phyloP scores from a whole-genome alignment of 2,329 filamentous ascomycete species.

The Lecanicillium sp. region DNA sequence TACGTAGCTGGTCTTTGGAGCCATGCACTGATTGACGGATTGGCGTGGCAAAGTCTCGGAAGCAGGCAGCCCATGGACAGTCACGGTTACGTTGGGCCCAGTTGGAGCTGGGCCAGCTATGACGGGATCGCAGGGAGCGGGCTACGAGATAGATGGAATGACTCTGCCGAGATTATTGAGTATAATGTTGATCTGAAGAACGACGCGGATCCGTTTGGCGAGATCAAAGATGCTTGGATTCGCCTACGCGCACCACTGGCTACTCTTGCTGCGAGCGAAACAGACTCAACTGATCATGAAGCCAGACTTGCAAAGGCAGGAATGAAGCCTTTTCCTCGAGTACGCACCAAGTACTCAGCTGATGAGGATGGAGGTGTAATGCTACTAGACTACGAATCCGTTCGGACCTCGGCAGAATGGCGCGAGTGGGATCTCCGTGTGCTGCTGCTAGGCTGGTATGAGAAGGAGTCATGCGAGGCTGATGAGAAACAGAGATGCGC shows the following conservation, averaged over 20 bases:
- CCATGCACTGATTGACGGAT: constrained; percentile 8
- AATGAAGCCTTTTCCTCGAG: no score
- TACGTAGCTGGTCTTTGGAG: constrained; percentile 14
- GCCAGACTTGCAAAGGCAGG: no score
- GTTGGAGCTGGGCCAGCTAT: constrained; percentile 15
- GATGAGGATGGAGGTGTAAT: no score
- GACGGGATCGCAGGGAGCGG: constrained; percentile 6
- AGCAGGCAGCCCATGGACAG: neutral
- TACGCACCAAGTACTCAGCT: no score
- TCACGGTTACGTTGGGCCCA: constrained; percentile 11
- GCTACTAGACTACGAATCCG: no score
- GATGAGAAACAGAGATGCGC: no score
- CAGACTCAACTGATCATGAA: no score
- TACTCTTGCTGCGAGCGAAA: no score
- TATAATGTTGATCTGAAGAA: constrained; percentile 10
- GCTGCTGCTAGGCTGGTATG: no score
- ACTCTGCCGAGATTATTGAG: constrained; percentile 6
- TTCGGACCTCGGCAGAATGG: no score
- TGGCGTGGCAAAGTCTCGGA: constrained; percentile 10
- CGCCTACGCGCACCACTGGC: constrained; percentile 9
- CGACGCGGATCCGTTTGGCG: constrained; percentile 11
- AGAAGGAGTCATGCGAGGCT: no score
- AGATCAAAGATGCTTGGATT: constrained; percentile 11
- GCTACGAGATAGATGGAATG: neutral
- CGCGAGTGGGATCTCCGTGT: no score